Base-by-base conservation (phyloP, 768 basidiomycete genomes). In the Hirschioporus abietinus region DNA sequence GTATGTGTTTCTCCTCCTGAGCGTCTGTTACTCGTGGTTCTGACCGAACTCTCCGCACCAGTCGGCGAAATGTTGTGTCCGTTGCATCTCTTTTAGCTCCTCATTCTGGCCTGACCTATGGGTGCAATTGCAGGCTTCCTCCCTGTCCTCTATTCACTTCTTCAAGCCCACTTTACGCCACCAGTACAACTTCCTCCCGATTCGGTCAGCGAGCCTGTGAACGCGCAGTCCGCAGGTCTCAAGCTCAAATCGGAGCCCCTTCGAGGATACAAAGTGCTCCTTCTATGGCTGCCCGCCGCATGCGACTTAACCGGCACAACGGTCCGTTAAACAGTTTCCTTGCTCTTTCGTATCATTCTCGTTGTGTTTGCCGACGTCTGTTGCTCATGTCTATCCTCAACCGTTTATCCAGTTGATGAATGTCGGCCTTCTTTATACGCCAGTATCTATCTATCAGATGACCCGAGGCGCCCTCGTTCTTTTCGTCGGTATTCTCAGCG, bases 401-500 rank as follows among this genome's bases (percentile, higher is more conserved):
- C 64, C 58, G 71, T 58, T 69, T 71, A 66, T 66, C 66, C 74
- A 83, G 79, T 79, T 97, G 70, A 98, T 99, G 97, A 97, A 97
- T 74, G 83, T 96, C 70, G 97, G 97, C 65, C 84, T 99, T 61
- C 84, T 99, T 42, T 94, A 96, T 77, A 96, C 95, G 1, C 96
- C 96, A 30, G 97, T 99, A 65, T 95, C 93, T 58, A 94, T 98
- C 71, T 99, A 93, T 81, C 96, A 97, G 77, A 96, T 97, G 95
- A 93, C 89, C 68, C 88, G 91, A 67, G 95, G 96, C 63, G 91
- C 94, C 58, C 87, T 97, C 66, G 94, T 97, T 62, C 84, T 96
- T 65, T 99, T 95, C 78, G 96, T 99, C 67, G 96, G 95, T 60
- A 74, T 92, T 65, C 86, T 99, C 71, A 92, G 90, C 63, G 95